Evolutionary conservation across 1,284 basidiomycete species (phyloP).

Genomic region (Mycosarcoma maydis): DNA sequence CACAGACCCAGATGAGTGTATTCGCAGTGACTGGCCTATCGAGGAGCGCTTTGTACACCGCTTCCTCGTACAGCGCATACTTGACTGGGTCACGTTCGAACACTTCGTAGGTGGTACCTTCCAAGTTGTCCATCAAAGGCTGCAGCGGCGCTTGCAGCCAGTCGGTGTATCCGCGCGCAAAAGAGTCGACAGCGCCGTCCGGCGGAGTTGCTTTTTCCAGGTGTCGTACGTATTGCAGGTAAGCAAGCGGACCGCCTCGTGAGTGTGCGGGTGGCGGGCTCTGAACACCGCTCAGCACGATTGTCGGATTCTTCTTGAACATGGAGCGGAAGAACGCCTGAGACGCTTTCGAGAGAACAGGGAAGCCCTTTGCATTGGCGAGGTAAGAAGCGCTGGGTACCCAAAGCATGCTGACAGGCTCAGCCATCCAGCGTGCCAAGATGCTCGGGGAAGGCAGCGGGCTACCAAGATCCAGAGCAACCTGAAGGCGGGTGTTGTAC

Average conservation of each 20-base stretch:
- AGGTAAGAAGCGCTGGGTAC: constrained; percentile 91
- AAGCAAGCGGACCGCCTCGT: constrained; percentile 84
- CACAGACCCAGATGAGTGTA: constrained; percentile 74
- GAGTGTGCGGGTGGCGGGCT: constrained; percentile 65
- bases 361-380: constrained; percentile 94
- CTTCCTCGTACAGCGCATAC: constrained; percentile 92
- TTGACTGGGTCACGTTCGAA: constrained; percentile 98
- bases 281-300: constrained; percentile 54
- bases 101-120: constrained; percentile 92
- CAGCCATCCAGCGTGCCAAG: constrained; percentile 86
- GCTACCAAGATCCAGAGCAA: constrained; percentile 87
- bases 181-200: constrained; percentile 74
- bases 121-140: constrained; percentile 96
- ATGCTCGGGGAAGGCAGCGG: constrained; percentile 74
- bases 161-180: constrained; percentile 91
- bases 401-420: constrained; percentile 86
- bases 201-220: constrained; percentile 61
- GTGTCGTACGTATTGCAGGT: constrained; percentile 78
- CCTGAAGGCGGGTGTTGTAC: constrained; percentile 78
- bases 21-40: constrained; percentile 75
- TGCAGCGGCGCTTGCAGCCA: constrained; percentile 92
- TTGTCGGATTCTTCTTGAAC: constrained; percentile 42
- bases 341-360: constrained; percentile 83
- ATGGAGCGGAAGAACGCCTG: constrained; percentile 56
- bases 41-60: constrained; percentile 71